Percentiles rank a stretch among this genome's conserved stretches.
Evolutionary conservation across 2,329 filamentous ascomycete genomes (phyloP).

Genomic region (Monosporascus sp.): DNA sequence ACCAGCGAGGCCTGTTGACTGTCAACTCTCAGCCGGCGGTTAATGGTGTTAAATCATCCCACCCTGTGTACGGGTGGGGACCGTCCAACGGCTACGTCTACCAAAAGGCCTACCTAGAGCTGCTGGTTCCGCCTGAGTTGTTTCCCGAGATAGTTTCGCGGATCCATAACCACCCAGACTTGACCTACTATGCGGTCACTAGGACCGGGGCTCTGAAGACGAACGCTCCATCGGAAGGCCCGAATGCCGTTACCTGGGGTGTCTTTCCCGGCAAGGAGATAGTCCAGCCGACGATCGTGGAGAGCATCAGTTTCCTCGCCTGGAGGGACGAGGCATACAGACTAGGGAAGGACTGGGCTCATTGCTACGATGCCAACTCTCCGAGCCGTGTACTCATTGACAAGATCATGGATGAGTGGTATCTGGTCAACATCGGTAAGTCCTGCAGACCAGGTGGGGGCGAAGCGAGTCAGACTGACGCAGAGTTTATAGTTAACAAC

Average conservation of each 20-base stretch:
- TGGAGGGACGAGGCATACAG: constrained; percentile 99
- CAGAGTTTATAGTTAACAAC: constrained; percentile 70
- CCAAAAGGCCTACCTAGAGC: constrained; percentile 94
- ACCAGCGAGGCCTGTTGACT: constrained; percentile 80
- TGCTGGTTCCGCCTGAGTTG: constrained; percentile 76
- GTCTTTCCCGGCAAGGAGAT: constrained; percentile 99
- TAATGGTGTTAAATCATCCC: constrained; percentile 80
- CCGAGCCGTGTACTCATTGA: constrained; percentile 77
- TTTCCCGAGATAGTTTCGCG: constrained; percentile 72
- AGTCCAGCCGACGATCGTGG: constrained; percentile 99
- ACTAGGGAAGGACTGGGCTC: constrained; percentile 88
- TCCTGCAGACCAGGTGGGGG: constrained; percentile 3
- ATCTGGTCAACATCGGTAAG: constrained; percentile 89
- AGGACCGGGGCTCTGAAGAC: constrained; percentile 76
- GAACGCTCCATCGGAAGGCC: constrained; percentile 78
- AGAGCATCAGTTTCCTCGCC: constrained; percentile 93
- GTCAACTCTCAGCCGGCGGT: constrained; percentile 98
- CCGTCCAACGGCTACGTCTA: constrained; percentile 95
- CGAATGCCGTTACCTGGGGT: constrained; percentile 98
- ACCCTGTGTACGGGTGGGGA: constrained; percentile 89
- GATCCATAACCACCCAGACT: constrained; percentile 69
- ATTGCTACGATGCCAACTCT: constrained; percentile 73
- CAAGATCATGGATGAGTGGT: constrained; percentile 83
- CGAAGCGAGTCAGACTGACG: constrained; percentile 4
- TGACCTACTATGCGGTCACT: constrained; percentile 93